Percentiles rank a stretch among this genome's conserved stretches.
These are phyloP conservation scores for Aquilaria malaccensis DNA, from an alignment of 345 rosid species.

Conservation along the genomic window DNA sequence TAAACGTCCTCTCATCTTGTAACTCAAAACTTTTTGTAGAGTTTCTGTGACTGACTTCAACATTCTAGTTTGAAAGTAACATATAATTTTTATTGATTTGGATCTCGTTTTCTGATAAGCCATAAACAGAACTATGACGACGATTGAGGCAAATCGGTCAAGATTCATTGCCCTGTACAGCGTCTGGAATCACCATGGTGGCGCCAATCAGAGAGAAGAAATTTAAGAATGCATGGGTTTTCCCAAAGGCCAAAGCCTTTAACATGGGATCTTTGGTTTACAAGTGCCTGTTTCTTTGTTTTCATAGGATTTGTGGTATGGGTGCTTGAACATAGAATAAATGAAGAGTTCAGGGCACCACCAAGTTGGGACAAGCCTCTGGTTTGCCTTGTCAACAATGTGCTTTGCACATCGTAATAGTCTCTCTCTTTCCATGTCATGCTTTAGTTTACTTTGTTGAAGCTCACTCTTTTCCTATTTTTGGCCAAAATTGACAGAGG, in stretches of 20 bases:
- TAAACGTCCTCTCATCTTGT: not conserved
- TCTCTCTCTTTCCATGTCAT: not conserved
- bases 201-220: constrained; percentile 14
- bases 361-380: constrained; percentile 29
- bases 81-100: not conserved
- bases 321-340: constrained; percentile 36
- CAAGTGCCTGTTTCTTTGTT: constrained; percentile 25
- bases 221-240: constrained; percentile 34
- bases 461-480: not conserved
- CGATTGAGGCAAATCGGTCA: constrained; percentile 27
- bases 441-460: not conserved
- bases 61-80: not conserved
- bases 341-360: constrained; percentile 34
- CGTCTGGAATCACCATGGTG: constrained; percentile 33
- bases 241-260: constrained; percentile 47
- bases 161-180: constrained; percentile 32
- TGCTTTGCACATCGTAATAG: constrained; percentile 39
- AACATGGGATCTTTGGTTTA: constrained; percentile 34
- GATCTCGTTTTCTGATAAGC: not conserved
- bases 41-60: too few relatives aligned
- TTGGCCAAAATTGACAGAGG: constrained; percentile 25
- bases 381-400: constrained; percentile 44
- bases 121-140: constrained; percentile 31
- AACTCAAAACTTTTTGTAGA: too few relatives aligned
- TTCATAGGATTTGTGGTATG: constrained; percentile 38